phyloP scores from a whole-genome alignment of 768 basidiomycete genomes.

The Tulasnella calospora region DNA sequence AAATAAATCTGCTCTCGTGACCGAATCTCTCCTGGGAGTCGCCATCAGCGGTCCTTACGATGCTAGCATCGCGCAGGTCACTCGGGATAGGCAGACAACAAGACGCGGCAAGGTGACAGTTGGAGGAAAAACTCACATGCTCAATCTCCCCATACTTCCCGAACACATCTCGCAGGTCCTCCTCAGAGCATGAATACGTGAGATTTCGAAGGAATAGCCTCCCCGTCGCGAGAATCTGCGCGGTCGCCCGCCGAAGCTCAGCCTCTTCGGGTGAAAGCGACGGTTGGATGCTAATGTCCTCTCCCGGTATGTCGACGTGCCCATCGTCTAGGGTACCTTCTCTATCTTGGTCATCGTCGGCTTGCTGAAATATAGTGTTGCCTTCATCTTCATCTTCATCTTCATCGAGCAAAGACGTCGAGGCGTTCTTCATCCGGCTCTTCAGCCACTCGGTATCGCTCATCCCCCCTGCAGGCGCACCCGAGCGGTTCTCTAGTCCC shows the following conservation, averaged over 20 bases:
- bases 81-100: too few species aligned
- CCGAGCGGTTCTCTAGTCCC: not conserved
- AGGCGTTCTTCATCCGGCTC: conserved; percentile 47
- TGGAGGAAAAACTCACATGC: conserved; percentile 53
- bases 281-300: too few species aligned
- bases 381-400: conserved; percentile 40
- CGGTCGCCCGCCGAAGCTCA: conserved; percentile 32
- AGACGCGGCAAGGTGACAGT: too few species aligned
- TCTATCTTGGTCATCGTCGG: conserved; percentile 27
- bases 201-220: conserved; percentile 93
- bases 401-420: conserved; percentile 54
- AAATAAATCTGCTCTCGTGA: conserved; percentile 42
- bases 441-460: conserved; percentile 76
- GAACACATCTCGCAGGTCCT: conserved; percentile 64
- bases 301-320: too few species aligned
- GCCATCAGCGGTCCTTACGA: conserved; percentile 57
- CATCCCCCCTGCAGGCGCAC: conserved; percentile 37
- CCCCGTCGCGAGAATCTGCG: conserved; percentile 62
- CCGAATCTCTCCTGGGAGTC: conserved; percentile 46
- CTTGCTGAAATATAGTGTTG: conserved; percentile 13
- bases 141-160: conserved; percentile 62
- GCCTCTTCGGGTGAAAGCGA: not conserved
- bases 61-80: conserved; percentile 51
- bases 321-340: conserved; percentile 3
- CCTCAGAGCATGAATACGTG: conserved; percentile 74